These are phyloP conservation scores for Irpex lacteus DNA, from an alignment of 1,284 basidiomycete genomes.

Conservation along the genomic window DNA sequence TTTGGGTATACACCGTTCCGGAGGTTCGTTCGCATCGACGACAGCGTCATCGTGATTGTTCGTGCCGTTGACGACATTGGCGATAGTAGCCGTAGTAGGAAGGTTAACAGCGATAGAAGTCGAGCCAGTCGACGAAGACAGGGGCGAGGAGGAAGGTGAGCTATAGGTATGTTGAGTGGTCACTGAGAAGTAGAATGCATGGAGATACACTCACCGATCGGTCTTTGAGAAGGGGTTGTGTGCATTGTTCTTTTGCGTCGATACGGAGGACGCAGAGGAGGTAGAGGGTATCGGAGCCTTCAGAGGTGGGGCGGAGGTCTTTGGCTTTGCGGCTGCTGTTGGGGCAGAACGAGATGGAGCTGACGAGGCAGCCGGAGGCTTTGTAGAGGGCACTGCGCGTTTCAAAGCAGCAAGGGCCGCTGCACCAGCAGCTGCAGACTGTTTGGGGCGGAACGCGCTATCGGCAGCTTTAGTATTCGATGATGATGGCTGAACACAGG, in stretches of 20 bases:
- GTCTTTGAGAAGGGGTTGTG: slow-evolving; percentile 60
- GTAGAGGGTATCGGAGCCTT: not conserved
- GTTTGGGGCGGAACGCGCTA: slow-evolving; percentile 6
- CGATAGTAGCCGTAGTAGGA: slow-evolving; percentile 14
- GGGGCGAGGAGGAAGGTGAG: slow-evolving; percentile 20
- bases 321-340: slow-evolving; percentile 5
- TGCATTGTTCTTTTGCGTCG: slow-evolving; percentile 12
- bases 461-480: slow-evolving; percentile 14
- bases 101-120: slow-evolving; percentile 12
- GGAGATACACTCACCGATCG: slow-evolving; percentile 58
- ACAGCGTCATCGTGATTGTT: not conserved
- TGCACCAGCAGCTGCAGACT: slow-evolving; percentile 33
- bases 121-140: not conserved
- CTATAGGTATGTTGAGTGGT: slow-evolving; percentile 66
- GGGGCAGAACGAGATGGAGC: not conserved
- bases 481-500: slow-evolving; percentile 37
- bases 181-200: slow-evolving; percentile 38
- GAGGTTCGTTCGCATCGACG: slow-evolving; percentile 13
- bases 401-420: slow-evolving; percentile 45
- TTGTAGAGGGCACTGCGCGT: slow-evolving; percentile 27
- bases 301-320: slow-evolving; percentile 1
- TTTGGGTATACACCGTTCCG: slow-evolving; percentile 26
- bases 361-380: slow-evolving; percentile 6
- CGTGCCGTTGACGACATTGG: not conserved
- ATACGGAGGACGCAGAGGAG: slow-evolving; percentile 15